These are phyloP conservation scores for Sphagnum tenellum DNA, from an alignment of 225 moss, liverwort and hornwort genomes.

Conservation along the genomic window DNA sequence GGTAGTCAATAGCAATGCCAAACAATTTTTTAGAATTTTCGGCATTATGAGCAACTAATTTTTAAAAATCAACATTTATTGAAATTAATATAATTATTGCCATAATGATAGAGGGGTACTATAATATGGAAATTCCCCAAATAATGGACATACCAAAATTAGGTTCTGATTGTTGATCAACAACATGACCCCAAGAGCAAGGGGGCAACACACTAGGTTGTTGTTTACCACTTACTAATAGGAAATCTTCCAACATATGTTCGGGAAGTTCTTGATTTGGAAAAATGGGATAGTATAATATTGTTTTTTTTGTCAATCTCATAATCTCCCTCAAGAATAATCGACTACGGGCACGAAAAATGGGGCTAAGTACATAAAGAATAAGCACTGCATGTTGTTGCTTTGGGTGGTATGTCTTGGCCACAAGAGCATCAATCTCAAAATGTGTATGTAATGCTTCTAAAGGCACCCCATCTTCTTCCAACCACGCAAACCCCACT, in stretches of 20 bases:
- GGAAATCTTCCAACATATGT: conserved; percentile 22
- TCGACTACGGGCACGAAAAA: conserved; percentile 29
- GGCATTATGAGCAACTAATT: too few relatives aligned
- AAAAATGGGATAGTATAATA: conserved; percentile 45
- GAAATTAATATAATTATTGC: too few relatives aligned
- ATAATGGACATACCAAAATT: too few relatives aligned
- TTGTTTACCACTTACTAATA: conserved; percentile 36
- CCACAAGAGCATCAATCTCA: conserved; percentile 21
- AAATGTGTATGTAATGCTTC: conserved; percentile 35
- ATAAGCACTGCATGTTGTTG: conserved; percentile 27
- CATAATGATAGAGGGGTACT: too few relatives aligned
- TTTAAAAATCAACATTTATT: too few relatives aligned
- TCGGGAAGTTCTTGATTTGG: conserved; percentile 36
- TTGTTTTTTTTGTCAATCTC: conserved; percentile 23
- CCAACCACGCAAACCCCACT: conserved; percentile 32
- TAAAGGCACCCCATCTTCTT: conserved; percentile 33
- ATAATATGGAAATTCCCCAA: too few relatives aligned
- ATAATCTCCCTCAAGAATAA: conserved; percentile 42
- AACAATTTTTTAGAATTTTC: too few relatives aligned
- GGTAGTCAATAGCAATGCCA: too few relatives aligned
- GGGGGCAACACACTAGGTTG: conserved; percentile 21
- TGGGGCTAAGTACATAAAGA: conserved; percentile 35
- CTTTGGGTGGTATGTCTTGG: conserved; percentile 20
- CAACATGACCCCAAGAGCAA: conserved; percentile 16
- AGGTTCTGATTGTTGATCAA: too few relatives aligned